Percentiles rank a stretch among this genome's conserved stretches.
Evolutionary conservation across 192 early-diverging fungal species (phyloP).

Genomic region (Podila minutissima): DNA sequence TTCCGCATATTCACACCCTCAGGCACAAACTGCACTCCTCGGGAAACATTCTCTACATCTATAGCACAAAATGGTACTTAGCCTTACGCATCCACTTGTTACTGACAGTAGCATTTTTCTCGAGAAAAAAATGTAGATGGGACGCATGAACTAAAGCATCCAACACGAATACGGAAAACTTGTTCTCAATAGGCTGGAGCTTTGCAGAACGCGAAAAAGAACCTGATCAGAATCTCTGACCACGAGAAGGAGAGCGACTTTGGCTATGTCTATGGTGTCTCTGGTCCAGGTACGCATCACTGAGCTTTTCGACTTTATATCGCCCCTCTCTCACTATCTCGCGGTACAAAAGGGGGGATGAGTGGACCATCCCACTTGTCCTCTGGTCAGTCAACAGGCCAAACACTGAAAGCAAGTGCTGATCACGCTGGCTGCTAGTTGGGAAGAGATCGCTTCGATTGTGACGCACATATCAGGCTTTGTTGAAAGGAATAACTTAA

Average conservation of each 20-base stretch:
- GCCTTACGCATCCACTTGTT: not conserved
- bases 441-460: too few species aligned
- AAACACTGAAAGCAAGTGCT: too few species aligned
- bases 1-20: not conserved
- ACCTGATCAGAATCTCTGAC: constrained; percentile 87
- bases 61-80: not conserved
- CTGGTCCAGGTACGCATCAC: constrained; percentile 85
- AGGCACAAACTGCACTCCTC: not conserved
- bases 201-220: constrained; percentile 86
- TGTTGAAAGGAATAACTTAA: too few species aligned
- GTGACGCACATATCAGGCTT: too few species aligned
- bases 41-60: not conserved
- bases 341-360: not conserved
- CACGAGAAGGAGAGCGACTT: constrained; percentile 84
- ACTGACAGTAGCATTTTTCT: not conserved
- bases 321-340: constrained; percentile 3
- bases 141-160: not conserved
- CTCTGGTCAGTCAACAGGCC: not conserved
- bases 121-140: too few species aligned
- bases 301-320: not conserved
- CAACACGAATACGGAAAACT: not conserved
- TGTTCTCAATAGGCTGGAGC: constrained; percentile 80
- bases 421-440: too few species aligned
- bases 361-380: not conserved
- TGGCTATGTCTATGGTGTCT: constrained; percentile 97